Evolutionary conservation across 345 rosid species (phyloP).

Genomic region (Euphorbia pulcherrima): DNA sequence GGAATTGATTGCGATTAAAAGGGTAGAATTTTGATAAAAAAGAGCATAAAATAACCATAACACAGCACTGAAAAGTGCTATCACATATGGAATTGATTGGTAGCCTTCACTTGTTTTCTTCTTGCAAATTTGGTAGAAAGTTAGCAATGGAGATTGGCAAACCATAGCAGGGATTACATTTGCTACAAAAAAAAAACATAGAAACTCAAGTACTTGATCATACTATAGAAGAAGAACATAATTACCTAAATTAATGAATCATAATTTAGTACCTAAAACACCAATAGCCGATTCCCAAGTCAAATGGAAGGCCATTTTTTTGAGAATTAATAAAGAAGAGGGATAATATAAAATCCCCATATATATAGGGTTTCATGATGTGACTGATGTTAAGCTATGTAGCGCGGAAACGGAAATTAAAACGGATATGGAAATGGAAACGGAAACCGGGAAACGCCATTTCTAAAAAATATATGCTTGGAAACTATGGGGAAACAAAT

Average conservation of each 20-base stretch:
- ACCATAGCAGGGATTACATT: constrained; percentile 26
- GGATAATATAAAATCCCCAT: too few relatives aligned
- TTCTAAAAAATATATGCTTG: too few relatives aligned
- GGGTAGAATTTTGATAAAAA: constrained; percentile 20
- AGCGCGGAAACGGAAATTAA: too few relatives aligned
- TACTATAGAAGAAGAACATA: too few relatives aligned
- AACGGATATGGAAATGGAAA: too few relatives aligned
- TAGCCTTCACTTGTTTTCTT: constrained; percentile 33
- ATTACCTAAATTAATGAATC: neutral
- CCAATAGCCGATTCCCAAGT: constrained; percentile 19
- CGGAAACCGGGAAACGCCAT: too few relatives aligned
- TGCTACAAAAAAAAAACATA: constrained; percentile 7
- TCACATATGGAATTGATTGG: constrained; percentile 29
- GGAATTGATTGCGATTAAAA: constrained; percentile 28
- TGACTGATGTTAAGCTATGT: too few relatives aligned
- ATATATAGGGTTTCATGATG: too few relatives aligned
- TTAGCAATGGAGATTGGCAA: constrained; percentile 33
- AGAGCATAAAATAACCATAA: constrained; percentile 31
- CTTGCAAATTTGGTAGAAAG: constrained; percentile 29
- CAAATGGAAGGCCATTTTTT: constrained; percentile 19
- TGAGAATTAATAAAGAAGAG: neutral
- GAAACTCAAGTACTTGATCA: too few relatives aligned
- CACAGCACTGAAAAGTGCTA: constrained; percentile 33
- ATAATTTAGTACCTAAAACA: constrained; percentile 21
- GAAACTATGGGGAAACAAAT: too few relatives aligned